Conservation (phyloP, 768 basidiomycete genomes). For the Hypholoma fasciculare region DNA sequence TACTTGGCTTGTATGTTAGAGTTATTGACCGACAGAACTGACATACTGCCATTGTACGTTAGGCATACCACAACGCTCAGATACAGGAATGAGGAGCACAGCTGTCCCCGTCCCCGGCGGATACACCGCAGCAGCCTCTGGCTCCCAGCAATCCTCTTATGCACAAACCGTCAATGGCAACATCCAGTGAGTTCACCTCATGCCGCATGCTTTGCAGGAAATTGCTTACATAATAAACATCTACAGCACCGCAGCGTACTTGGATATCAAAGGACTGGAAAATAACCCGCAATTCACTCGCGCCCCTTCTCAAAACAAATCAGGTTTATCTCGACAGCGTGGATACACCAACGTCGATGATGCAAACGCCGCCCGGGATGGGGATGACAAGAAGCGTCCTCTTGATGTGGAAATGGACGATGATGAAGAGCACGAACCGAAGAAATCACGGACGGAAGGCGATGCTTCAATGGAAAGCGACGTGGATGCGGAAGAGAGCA, state of each 20-base stretch:
- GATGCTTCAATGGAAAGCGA: slow-evolving; percentile 49
- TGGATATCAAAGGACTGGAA: neutral
- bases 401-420: slow-evolving; percentile 36
- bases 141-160: slow-evolving; percentile 6
- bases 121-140: slow-evolving; percentile 14
- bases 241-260: neutral
- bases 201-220: neutral
- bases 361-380: slow-evolving; percentile 13
- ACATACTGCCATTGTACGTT: neutral
- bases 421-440: slow-evolving; percentile 43
- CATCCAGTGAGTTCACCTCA: slow-evolving; percentile 3
- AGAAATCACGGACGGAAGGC: slow-evolving; percentile 55
- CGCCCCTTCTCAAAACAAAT: slow-evolving; percentile 1
- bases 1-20: slow-evolving; percentile 24
- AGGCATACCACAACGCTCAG: slow-evolving; percentile 10
- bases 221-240: slow-evolving; percentile 16
- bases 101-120: slow-evolving; percentile 18
- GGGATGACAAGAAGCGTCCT: slow-evolving; percentile 35
- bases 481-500: slow-evolving; percentile 41
- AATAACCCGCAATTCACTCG: slow-evolving; percentile 2
- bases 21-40: neutral
- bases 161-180: slow-evolving; percentile 1
- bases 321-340: slow-evolving; percentile 14
- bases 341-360: slow-evolving; percentile 13
- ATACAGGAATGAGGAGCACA: slow-evolving; percentile 6